phyloP scores from a whole-genome alignment of 805 yeast species.

The Ogataea populi-albae region DNA sequence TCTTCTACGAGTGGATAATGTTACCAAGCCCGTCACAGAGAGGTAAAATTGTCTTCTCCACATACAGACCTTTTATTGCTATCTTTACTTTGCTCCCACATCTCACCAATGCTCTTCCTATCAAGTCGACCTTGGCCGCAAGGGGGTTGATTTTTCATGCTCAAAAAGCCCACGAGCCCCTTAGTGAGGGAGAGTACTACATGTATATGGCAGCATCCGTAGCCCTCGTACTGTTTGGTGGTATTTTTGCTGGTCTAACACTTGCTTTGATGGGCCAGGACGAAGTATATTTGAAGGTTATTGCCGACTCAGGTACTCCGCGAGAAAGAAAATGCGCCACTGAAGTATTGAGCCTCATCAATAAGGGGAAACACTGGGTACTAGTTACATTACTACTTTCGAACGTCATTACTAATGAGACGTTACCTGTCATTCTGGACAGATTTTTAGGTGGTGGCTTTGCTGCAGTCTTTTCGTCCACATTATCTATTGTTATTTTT shows the following conservation, averaged over 20 bases:
- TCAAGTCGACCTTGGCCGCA: slow-evolving; percentile 12
- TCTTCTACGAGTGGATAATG: too few relatives aligned
- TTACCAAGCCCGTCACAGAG: slow-evolving; percentile 10
- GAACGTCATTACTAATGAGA: slow-evolving; percentile 91
- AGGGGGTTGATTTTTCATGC: slow-evolving; percentile 11
- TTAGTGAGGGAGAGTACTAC: slow-evolving; percentile 38
- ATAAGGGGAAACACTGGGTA: slow-evolving; percentile 93
- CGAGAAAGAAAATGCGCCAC: slow-evolving; percentile 65
- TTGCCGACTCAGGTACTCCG: slow-evolving; percentile 79
- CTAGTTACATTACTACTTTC: slow-evolving; percentile 81
- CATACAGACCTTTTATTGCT: slow-evolving; percentile 17
- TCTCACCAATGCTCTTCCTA: slow-evolving; percentile 23
- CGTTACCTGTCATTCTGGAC: slow-evolving; percentile 90
- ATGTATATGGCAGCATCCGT: slow-evolving; percentile 53
- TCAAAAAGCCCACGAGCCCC: slow-evolving; percentile 16
- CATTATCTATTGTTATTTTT: slow-evolving; percentile 87
- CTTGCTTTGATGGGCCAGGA: slow-evolving; percentile 97
- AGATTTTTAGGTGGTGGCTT: slow-evolving; percentile 95
- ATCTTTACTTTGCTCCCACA: slow-evolving; percentile 25
- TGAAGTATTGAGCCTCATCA: slow-evolving; percentile 68
- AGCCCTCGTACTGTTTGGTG: slow-evolving; percentile 69
- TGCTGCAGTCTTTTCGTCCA: slow-evolving; percentile 93
- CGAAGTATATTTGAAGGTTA: slow-evolving; percentile 88
- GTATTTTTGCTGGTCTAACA: slow-evolving; percentile 93
- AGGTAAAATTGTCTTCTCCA: slow-evolving; percentile 1